Evolutionary conservation across 2,329 filamentous ascomycete genomes (phyloP), one percentile per base, ranked within the genome.

Genomic region (Paecilomyces sp.): DNA sequence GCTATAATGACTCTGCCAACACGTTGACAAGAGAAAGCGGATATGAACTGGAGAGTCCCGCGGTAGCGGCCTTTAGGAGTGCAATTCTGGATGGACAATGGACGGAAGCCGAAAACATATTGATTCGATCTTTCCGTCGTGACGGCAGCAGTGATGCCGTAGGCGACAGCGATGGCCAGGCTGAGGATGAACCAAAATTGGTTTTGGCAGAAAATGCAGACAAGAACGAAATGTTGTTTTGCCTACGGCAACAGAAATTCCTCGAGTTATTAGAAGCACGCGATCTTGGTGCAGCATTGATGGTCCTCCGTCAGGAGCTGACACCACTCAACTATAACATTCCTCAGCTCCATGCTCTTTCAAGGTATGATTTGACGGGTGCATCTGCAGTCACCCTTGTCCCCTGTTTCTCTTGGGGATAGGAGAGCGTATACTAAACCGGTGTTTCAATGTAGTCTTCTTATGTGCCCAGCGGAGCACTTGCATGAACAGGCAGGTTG

Each of bases 161-260:
- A 59, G 71, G 67, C 58, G 68, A 59, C 57, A 67, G 69, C 55
- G 65, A 66, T 41, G 41, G 41, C 65, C 68, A 41, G 65, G 68
- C 33, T 55, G 62, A 4, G 62, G 62, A 8, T 70, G 71, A 51
- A 74, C 85, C 64, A 90, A 88, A 1, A 47, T 78, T 99, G 58
- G 84, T 91, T 15, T 81, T 97, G 57, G 85, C 88, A 15, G 85
- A 90, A 52, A 88, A 85, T 25, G 88, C 91, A 6, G 88, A 96
- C 67, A 83, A 83, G 60, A 86, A 88, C 65, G 81, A 88, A 57
- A 93, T 99, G 89, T 83, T 88, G 54, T 97, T 97, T 73, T 88
- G 87, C 80, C 80, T 99, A 68, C 85, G 93, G 64, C 90, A 96
- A 71, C 94, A 99, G 72, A 97, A 97, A 74, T 99, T 93, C 68